Evolutionary conservation across 2,329 filamentous ascomycete species (phyloP).

Genomic region (Teratosphaeria zuluensis): DNA sequence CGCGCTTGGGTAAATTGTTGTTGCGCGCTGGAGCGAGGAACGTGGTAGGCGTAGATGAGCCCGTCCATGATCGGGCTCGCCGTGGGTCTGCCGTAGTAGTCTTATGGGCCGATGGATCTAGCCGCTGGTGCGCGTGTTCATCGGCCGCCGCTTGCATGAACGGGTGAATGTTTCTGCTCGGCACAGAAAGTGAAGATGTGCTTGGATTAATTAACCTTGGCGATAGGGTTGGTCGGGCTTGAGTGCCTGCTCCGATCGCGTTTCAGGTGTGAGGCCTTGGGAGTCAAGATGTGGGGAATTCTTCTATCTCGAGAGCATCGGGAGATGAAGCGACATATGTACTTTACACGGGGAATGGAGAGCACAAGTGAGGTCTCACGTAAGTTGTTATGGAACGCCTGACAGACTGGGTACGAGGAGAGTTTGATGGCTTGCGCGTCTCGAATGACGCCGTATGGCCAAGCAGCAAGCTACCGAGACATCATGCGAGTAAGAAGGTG

Average conservation of each 20-base stretch:
- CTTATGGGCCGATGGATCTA: not conserved
- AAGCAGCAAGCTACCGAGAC: not conserved
- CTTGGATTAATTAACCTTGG: not conserved
- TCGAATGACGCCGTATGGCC: not conserved
- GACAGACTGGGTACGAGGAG: not conserved
- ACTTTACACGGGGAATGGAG: not conserved
- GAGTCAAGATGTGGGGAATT: not conserved
- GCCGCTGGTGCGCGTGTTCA: not conserved
- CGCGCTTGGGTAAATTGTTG: conserved; percentile 9
- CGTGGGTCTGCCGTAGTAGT: not conserved
- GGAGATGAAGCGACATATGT: not conserved
- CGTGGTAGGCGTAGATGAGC: conserved; percentile 11
- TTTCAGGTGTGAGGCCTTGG: not conserved
- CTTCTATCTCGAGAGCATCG: not conserved
- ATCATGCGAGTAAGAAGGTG: not conserved
- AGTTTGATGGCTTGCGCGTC: not conserved
- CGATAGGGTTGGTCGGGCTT: not conserved
- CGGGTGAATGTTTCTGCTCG: not conserved
- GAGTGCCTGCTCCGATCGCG: not conserved
- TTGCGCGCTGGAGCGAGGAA: conserved; percentile 11
- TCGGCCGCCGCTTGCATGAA: not conserved
- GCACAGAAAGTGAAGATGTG: not conserved
- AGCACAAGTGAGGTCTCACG: not conserved
- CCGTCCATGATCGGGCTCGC: conserved; percentile 1
- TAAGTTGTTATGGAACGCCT: not conserved